Percentiles rank a stretch among this genome's conserved stretches.
phyloP scores from a whole-genome alignment of 805 yeast species.

The Yarrowia bubula region DNA sequence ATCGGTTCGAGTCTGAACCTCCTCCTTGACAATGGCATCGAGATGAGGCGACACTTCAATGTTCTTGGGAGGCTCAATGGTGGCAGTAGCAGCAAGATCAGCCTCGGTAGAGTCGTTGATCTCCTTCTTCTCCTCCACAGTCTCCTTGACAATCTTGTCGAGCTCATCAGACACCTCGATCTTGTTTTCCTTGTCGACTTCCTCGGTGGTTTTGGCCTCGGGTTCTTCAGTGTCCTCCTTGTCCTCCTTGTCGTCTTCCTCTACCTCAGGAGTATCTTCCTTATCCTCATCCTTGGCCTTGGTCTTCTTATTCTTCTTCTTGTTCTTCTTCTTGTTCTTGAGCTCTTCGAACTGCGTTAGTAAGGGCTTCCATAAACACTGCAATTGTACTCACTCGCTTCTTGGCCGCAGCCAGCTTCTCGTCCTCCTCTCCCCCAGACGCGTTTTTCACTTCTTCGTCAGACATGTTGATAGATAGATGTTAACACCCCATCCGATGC shows the following conservation, averaged over 20 bases:
- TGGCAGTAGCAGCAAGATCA: conserved; percentile 2
- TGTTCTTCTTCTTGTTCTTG: conserved; percentile 56
- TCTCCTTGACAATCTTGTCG: conserved; percentile 19
- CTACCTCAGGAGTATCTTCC: conserved; percentile 28
- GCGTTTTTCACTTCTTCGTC: conserved; percentile 29
- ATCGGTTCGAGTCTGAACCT: conserved; percentile 30
- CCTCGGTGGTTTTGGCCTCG: not conserved
- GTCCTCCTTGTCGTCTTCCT: conserved; percentile 10
- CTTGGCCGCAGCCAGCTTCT: conserved; percentile 70
- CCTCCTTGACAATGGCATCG: conserved; percentile 28
- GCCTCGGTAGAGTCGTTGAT: conserved; percentile 20
- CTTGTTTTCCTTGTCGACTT: conserved; percentile 5
- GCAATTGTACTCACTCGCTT: conserved; percentile 49
- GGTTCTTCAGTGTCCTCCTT: conserved; percentile 18
- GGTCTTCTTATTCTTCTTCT: conserved; percentile 48
- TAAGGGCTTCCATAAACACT: not conserved
- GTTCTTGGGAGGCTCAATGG: conserved; percentile 7
- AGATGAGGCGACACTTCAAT: conserved; percentile 11
- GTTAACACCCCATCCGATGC: not conserved
- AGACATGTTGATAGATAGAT: conserved; percentile 3
- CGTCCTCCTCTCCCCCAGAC: conserved; percentile 48
- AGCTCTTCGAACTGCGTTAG: conserved; percentile 55
- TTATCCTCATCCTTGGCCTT: conserved; percentile 34
- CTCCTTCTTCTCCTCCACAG: not conserved
- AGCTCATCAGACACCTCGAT: conserved; percentile 1